Percentiles rank a stretch among this genome's conserved stretches.
Evolutionary conservation across 2,329 filamentous ascomycete genomes (phyloP).

Genomic region (Zasmidium citrigriseum): DNA sequence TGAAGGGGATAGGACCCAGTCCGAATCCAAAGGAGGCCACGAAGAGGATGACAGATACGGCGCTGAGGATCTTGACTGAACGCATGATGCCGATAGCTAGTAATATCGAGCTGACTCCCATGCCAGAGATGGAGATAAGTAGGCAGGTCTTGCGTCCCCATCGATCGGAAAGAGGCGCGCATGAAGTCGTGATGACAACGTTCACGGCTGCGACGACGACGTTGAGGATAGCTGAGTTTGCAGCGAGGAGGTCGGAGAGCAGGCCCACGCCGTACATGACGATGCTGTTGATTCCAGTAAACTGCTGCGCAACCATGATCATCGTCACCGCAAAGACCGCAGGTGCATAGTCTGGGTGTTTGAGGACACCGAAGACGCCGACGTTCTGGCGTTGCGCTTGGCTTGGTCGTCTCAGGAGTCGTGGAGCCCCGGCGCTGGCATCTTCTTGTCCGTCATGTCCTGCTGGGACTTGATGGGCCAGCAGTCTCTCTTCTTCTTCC

Average conservation of each 20-base stretch:
- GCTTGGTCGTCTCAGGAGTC: constrained; percentile 1
- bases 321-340: constrained; percentile 88
- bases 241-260: constrained; percentile 75
- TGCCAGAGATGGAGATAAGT: constrained; percentile 77
- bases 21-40: constrained; percentile 89
- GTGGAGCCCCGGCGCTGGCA: not conserved
- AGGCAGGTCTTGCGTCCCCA: constrained; percentile 86
- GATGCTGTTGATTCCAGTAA: constrained; percentile 91
- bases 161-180: constrained; percentile 81
- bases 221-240: constrained; percentile 79
- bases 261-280: constrained; percentile 98
- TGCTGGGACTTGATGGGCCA: constrained; percentile 11
- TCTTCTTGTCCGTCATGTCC: constrained; percentile 3
- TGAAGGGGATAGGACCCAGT: constrained; percentile 91
- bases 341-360: constrained; percentile 69
- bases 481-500: constrained; percentile 63
- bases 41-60: constrained; percentile 78
- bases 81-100: constrained; percentile 80
- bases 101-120: constrained; percentile 74
- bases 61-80: constrained; percentile 72
- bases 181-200: constrained; percentile 76
- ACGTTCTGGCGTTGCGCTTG: constrained; percentile 23
- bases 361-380: constrained; percentile 58
- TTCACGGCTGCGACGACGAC: constrained; percentile 87
- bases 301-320: constrained; percentile 89